Base-by-base conservation (phyloP, 108 stramenopile genomes). In the Pseudonitzschia pungens region DNA sequence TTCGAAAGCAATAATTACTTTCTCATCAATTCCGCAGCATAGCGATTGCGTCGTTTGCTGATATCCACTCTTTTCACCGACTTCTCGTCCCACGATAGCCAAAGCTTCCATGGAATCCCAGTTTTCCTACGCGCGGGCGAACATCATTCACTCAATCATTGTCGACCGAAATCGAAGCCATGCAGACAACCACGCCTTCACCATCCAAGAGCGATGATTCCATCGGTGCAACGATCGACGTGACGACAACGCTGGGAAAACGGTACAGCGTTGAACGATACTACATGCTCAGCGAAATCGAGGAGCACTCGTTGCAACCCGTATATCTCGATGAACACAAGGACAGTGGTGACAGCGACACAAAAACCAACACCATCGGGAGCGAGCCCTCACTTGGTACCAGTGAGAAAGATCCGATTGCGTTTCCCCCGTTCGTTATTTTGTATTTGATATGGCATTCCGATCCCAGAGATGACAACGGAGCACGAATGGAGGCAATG, bases 241-340 rank as follows among this genome's bases (percentile, higher is more conserved):
- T 33, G 29, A 36, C 15, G 4, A 62, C 60, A 31, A 21, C n/a
- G 9, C 26, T 40, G 32, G 60, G 72, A 63, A 66, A 76, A 48
- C 12, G 3, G 8, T 62, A 33, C 29, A 62, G 60, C 36, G 60
- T 62, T 0, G 90, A 91, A 52, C 78, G 90, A 14, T 83, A 78
- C 63, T 91, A 88, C 60, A 79, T 86, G 64, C 65, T 85, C 18
- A 84, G 83, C 41, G 87, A 91, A 73, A 69, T 91, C 16, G 66
- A 81, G 27, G 69, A 74, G 21, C 75, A 87, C 68, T 79, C 77
- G 32, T 64, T 79, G 16, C 59, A 81, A 0, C 67, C 75, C 14
- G 52, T 70, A 7, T 88, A 86, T 80, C 60, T 88, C 27, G 65
- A 66, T 21, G 72, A 77, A 20, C 48, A 66, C 42, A 12, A 48